Conservation (phyloP, 768 basidiomycete species). For the Boletus tomentosulus region DNA sequence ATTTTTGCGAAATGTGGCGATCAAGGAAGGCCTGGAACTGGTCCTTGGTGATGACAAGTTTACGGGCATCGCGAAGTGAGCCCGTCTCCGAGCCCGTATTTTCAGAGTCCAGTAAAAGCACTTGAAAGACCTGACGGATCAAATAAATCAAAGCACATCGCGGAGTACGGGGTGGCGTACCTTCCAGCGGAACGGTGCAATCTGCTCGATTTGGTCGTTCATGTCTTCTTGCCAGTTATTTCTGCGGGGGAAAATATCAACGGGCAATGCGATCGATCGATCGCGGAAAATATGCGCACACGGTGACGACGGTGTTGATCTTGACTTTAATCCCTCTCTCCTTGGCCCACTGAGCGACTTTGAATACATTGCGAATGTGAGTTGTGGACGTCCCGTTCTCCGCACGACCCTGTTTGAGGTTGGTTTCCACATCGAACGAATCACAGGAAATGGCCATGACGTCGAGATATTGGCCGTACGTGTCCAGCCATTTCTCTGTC, state of each 20-base stretch:
- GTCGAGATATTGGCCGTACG: constrained; percentile 37
- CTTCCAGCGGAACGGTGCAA: constrained; percentile 39
- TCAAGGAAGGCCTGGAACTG: constrained; percentile 36
- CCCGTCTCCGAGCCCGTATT: constrained; percentile 31
- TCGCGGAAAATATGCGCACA: constrained; percentile 6
- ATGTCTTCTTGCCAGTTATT: constrained; percentile 40
- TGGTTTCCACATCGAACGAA: constrained; percentile 35
- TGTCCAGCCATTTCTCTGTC: constrained; percentile 38
- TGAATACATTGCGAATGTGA: constrained; percentile 33
- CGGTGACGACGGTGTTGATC: constrained; percentile 34
- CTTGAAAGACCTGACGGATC: constrained; percentile 32
- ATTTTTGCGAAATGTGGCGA: constrained; percentile 29
- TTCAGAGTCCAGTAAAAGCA: constrained; percentile 34
- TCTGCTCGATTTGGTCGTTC: constrained; percentile 33
- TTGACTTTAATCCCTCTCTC: constrained; percentile 36
- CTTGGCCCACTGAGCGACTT: constrained; percentile 35
- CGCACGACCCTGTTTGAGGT: constrained; percentile 30
- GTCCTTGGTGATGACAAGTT: constrained; percentile 31
- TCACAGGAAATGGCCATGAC: constrained; percentile 43
- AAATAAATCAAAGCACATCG: constrained; percentile 3
- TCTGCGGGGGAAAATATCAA: constrained; percentile 11
- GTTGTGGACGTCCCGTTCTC: constrained; percentile 30
- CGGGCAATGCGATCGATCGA: fast-evolving
- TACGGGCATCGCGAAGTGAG: constrained; percentile 33
- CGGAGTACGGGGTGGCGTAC: constrained; percentile 10